Evolutionary conservation across 768 basidiomycete species (phyloP).

Genomic region (Fomitopsis pulvina): DNA sequence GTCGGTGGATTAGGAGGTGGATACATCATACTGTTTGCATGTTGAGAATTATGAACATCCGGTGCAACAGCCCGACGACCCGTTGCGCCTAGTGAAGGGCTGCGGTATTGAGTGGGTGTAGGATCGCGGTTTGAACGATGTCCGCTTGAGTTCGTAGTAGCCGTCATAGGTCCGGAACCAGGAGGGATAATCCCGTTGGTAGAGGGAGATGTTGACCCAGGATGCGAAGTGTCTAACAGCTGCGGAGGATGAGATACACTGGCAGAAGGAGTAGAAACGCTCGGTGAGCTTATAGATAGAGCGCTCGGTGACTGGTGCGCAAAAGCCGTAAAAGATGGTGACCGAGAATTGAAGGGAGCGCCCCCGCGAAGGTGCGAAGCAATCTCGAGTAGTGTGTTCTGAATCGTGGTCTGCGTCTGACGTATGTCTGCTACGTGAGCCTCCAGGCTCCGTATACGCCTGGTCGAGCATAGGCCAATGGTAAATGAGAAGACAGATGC

Average conservation of each 20-base stretch:
- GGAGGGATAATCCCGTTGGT: conserved; percentile 15
- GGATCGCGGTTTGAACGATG: conserved; percentile 21
- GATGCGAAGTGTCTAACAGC: conserved; percentile 19
- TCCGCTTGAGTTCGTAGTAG: conserved; percentile 11
- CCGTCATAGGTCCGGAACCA: background rate
- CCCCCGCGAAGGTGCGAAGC: conserved; percentile 67
- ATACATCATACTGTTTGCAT: conserved; percentile 38
- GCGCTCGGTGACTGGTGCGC: conserved; percentile 61
- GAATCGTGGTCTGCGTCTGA: conserved; percentile 65
- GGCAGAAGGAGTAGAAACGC: conserved; percentile 35
- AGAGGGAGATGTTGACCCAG: conserved; percentile 21
- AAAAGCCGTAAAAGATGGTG: conserved; percentile 59
- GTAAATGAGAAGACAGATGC: background rate
- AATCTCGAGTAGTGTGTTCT: conserved; percentile 75
- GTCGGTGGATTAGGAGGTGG: conserved; percentile 14
- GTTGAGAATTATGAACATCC: conserved; percentile 41
- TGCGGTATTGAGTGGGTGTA: conserved; percentile 32
- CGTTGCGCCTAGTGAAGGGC: conserved; percentile 27
- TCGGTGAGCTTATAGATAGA: conserved; percentile 49
- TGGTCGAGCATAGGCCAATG: conserved; percentile 29
- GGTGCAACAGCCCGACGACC: conserved; percentile 26
- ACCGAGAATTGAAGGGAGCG: conserved; percentile 42
- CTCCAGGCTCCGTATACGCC: conserved; percentile 89
- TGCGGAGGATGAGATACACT: conserved; percentile 18
- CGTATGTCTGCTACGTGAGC: conserved; percentile 79